Conservation (phyloP, 2,329 filamentous ascomycete species). For the Penicillium sp. region DNA sequence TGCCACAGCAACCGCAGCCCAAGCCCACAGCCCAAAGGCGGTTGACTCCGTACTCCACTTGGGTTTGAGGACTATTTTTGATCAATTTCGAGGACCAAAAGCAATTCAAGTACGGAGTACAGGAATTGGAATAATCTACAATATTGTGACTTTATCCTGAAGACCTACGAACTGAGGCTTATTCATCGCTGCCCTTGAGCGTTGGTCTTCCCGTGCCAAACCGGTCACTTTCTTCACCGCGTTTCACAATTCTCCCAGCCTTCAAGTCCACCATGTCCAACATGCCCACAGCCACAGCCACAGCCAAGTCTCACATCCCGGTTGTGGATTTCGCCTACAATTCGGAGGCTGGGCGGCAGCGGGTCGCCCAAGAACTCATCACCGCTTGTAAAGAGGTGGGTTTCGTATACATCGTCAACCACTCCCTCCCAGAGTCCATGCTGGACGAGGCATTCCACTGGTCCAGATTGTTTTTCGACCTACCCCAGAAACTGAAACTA, state of each 20-base stretch:
- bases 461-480: slow-evolving; percentile 47
- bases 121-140: too few species aligned
- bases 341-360: slow-evolving; percentile 29
- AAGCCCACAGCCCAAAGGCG: not conserved
- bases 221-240: not conserved
- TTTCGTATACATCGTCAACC: slow-evolving; percentile 52
- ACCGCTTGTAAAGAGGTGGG: slow-evolving; percentile 48
- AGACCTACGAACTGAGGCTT: too few species aligned
- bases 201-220: not conserved
- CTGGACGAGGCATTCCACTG: slow-evolving; percentile 49
- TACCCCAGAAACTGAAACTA: slow-evolving; percentile 50
- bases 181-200: too few species aligned
- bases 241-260: not conserved
- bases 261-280: not conserved
- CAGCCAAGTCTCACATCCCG: slow-evolving; percentile 30
- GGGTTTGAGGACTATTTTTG: too few species aligned
- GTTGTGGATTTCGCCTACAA: slow-evolving; percentile 45
- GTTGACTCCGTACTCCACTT: too few species aligned
- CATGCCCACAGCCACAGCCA: not conserved
- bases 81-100: too few species aligned
- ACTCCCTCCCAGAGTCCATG: slow-evolving; percentile 43
- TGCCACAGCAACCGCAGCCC: slow-evolving; percentile 36
- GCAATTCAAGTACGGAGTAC: too few species aligned
- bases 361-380: slow-evolving; percentile 42
- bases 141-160: too few species aligned